Conservation (phyloP, 257 asterid genomes). For the Ligustrum vulgare region DNA sequence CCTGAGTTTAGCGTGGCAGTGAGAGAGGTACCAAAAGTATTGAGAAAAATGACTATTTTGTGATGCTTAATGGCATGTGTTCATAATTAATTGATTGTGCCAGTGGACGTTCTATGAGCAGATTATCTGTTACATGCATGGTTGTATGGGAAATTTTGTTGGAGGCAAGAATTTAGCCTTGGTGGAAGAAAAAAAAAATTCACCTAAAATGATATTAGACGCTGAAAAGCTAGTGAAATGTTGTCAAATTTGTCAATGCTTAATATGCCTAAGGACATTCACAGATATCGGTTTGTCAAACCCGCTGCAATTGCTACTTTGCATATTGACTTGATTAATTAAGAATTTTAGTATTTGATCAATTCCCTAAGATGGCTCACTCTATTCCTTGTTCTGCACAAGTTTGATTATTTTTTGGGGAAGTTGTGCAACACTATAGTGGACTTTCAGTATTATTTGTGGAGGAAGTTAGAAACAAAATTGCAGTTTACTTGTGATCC, state of each 20-base stretch:
- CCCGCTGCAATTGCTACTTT: not conserved
- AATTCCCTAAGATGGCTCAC: not conserved
- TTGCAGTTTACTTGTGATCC: not conserved
- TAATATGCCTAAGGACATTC: not conserved
- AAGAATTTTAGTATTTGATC: not conserved
- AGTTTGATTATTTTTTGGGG: not conserved
- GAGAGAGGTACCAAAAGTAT: not conserved
- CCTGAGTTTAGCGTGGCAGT: not conserved
- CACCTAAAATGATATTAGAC: not conserved
- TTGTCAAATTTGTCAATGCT: not conserved
- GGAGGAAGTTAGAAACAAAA: not conserved
- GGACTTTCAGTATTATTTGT: not conserved
- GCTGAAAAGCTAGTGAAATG: not conserved
- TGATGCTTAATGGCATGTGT: not conserved
- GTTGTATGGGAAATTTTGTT: not conserved
- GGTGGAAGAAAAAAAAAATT: not conserved
- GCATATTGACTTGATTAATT: not conserved
- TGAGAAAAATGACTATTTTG: not conserved
- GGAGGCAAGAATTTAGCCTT: not conserved
- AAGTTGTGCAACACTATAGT: not conserved
- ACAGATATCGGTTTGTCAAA: not conserved
- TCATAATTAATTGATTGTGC: not conserved
- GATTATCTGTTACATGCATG: not conserved
- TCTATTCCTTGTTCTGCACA: not conserved
- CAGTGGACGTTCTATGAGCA: not conserved